phyloP scores from a whole-genome alignment of 1,139 yeast genomes.

The Debaryomyces nepalensis region DNA sequence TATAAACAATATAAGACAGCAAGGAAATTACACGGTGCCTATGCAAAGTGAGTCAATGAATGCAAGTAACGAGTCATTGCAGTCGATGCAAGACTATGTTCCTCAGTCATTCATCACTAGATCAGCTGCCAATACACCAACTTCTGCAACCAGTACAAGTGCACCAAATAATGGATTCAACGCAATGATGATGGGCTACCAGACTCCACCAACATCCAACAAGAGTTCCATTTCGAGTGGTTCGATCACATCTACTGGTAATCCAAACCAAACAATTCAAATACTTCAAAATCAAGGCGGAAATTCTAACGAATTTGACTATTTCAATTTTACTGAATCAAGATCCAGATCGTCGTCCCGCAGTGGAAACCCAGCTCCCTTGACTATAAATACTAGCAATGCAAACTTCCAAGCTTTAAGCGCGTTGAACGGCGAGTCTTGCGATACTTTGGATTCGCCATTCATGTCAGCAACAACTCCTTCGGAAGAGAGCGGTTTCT shows the following conservation, averaged over 20 bases:
- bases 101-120: constrained; percentile 47
- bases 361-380: constrained; percentile 37
- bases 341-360: constrained; percentile 34
- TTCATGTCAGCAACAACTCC: constrained; percentile 50
- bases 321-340: constrained; percentile 28
- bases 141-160: constrained; percentile 13
- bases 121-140: constrained; percentile 24
- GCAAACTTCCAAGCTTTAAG: constrained; percentile 36
- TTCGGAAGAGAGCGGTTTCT: constrained; percentile 41
- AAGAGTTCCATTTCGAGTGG: constrained; percentile 38
- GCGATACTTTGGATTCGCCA: constrained; percentile 46
- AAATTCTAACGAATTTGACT: constrained; percentile 27
- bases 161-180: constrained; percentile 23
- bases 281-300: constrained; percentile 23
- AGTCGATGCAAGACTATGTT: constrained; percentile 50
- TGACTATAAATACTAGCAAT: constrained; percentile 47
- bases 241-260: constrained; percentile 22
- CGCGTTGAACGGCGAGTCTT: constrained; percentile 25
- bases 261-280: constrained; percentile 20
- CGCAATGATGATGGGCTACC: constrained; percentile 48
- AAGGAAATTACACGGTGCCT: constrained; percentile 15
- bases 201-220: constrained; percentile 48
- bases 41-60: constrained; percentile 28
- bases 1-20: constrained; percentile 40
- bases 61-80: constrained; percentile 48